phyloP scores from a whole-genome alignment of 2,329 filamentous ascomycete species.

The Stachybotrys chlorohalonatus region DNA sequence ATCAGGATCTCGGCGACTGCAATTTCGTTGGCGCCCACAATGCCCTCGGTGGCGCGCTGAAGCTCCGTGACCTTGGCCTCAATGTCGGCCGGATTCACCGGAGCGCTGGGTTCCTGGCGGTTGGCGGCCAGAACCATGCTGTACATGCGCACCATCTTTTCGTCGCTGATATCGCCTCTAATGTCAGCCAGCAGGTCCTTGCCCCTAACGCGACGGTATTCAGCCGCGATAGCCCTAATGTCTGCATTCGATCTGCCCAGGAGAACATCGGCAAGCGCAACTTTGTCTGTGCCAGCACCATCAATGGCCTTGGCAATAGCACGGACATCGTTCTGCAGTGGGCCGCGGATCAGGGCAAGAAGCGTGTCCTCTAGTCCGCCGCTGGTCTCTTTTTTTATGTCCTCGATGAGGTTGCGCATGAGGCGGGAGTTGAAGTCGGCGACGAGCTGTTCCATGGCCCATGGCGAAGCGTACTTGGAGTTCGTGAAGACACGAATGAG shows the following conservation, averaged over 20 bases:
- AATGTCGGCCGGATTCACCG: constrained; percentile 16
- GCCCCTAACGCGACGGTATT: constrained; percentile 17
- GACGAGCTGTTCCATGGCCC: constrained; percentile 20
- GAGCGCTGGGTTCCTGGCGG: constrained; percentile 17
- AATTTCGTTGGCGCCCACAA: constrained; percentile 17
- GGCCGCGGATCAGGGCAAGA: constrained; percentile 19
- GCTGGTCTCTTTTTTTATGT: constrained; percentile 23
- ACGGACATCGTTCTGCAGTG: constrained; percentile 21
- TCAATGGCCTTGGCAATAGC: constrained; percentile 19
- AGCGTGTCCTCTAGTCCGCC: constrained; percentile 20
- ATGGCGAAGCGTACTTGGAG: constrained; percentile 21
- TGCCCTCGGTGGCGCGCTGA: constrained; percentile 21
- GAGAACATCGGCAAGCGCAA: constrained; percentile 23
- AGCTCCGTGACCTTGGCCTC: constrained; percentile 23
- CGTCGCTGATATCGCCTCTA: constrained; percentile 19
- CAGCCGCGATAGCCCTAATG: constrained; percentile 18
- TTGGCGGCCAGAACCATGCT: constrained; percentile 20
- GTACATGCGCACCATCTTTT: constrained; percentile 20
- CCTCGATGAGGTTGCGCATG: constrained; percentile 20
- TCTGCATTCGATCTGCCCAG: constrained; percentile 26
- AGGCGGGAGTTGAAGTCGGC: constrained; percentile 22
- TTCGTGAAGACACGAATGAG: constrained; percentile 19
- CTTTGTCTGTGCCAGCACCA: constrained; percentile 21
- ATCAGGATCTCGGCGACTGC: constrained; percentile 21
- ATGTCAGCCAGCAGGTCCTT: constrained; percentile 20